These are phyloP conservation scores for Collybia nuda DNA, from an alignment of 768 basidiomycete species.

Conservation along the genomic window DNA sequence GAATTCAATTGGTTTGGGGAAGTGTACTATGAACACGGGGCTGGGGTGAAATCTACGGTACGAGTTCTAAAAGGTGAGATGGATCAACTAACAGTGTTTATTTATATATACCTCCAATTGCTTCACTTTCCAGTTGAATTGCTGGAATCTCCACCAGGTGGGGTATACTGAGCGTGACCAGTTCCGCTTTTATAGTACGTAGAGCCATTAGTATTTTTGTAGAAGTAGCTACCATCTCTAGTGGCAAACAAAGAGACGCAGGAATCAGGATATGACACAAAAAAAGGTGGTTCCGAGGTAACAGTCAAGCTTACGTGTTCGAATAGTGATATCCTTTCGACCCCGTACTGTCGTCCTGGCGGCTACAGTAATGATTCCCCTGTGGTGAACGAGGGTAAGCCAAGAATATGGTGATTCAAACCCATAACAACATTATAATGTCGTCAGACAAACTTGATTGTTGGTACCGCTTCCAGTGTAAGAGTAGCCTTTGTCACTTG, in stretches of 20 bases:
- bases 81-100: no score
- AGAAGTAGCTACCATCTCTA: slow-evolving; percentile 62
- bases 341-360: slow-evolving; percentile 39
- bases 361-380: slow-evolving; percentile 65
- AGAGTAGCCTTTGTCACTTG: slow-evolving; percentile 28
- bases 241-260: neutral
- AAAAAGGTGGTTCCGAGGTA: no score
- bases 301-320: slow-evolving; percentile 38
- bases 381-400: slow-evolving; percentile 15
- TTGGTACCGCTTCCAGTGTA: slow-evolving; percentile 54
- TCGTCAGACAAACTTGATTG: slow-evolving; percentile 36
- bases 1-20: no score
- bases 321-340: slow-evolving; percentile 60
- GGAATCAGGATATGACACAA: neutral
- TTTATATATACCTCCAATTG: no score
- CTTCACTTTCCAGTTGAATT: slow-evolving; percentile 19
- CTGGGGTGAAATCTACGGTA: no score
- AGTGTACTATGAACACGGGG: no score
- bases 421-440: neutral
- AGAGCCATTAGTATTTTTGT: slow-evolving; percentile 58
- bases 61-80: no score
- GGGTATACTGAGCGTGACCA: slow-evolving; percentile 51
- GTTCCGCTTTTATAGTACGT: slow-evolving; percentile 56
- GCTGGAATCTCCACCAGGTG: slow-evolving; percentile 33
- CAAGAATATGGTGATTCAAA: neutral